These are phyloP conservation scores for Cytospora schulzeri DNA, from an alignment of 2,329 filamentous ascomycete genomes.

Conservation along the genomic window DNA sequence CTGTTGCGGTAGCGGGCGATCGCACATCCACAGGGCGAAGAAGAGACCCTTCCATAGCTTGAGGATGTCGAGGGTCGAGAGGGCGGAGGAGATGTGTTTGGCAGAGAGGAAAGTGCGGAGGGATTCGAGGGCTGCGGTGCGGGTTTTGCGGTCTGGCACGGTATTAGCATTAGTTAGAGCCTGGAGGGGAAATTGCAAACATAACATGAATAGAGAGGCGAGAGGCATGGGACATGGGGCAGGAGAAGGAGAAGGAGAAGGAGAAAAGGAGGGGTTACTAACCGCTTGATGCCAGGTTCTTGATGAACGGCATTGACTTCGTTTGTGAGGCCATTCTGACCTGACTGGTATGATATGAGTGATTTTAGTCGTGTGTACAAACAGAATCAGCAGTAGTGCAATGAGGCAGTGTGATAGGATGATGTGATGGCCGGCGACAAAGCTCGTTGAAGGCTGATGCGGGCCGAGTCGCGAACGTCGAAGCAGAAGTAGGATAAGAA, in stretches of 20 bases:
- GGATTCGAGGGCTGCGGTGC: conserved; percentile 75
- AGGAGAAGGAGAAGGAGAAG: conserved; percentile 7
- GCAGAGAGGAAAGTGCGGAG: conserved; percentile 76
- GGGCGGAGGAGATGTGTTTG: conserved; percentile 50
- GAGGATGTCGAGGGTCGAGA: conserved; percentile 71
- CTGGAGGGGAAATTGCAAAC: background rate
- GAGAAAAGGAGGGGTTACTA: conserved; percentile 36
- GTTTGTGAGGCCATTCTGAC: conserved; percentile 46
- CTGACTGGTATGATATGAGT: background rate
- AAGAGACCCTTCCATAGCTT: conserved; percentile 96
- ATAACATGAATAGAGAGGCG: too few species aligned
- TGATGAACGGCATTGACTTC: conserved; percentile 71
- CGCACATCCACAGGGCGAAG: conserved; percentile 92
- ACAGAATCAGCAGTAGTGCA: background rate
- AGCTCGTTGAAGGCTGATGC: background rate
- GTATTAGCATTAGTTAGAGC: too few species aligned
- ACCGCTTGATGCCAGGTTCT: conserved; percentile 84
- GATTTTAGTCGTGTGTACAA: too few species aligned
- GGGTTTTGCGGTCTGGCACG: conserved; percentile 70
- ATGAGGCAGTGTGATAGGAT: background rate
- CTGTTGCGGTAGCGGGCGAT: conserved; percentile 86
- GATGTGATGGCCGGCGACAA: background rate
- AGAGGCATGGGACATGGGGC: conserved; percentile 7
- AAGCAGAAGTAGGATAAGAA: conserved; percentile 4
- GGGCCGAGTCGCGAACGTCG: background rate